These are phyloP conservation scores for Colletotrichum incanum DNA, from an alignment of 2,329 filamentous ascomycete genomes.

Conservation along the genomic window DNA sequence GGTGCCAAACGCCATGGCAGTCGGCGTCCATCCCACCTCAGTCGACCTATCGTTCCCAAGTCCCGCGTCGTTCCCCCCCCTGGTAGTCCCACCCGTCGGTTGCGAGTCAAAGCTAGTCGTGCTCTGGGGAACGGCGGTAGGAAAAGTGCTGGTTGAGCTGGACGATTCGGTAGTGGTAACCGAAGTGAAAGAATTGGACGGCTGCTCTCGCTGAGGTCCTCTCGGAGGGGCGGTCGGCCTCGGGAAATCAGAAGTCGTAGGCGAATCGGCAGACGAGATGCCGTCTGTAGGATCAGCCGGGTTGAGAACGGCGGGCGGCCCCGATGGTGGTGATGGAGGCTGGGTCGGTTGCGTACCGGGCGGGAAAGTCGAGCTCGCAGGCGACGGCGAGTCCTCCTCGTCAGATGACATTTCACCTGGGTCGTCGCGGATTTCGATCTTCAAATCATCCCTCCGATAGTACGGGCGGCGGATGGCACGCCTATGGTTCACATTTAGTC, in stretches of 20 bases:
- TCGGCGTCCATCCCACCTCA: slow-evolving; percentile 36
- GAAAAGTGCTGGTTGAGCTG: neutral
- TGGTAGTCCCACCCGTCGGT: neutral
- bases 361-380: slow-evolving; percentile 15
- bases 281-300: slow-evolving; percentile 23
- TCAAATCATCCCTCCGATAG: slow-evolving; percentile 20
- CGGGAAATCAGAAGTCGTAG: neutral
- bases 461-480: slow-evolving; percentile 23
- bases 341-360: neutral
- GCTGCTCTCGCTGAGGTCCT: neutral
- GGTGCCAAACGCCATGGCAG: slow-evolving; percentile 40
- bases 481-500: slow-evolving; percentile 5
- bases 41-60: slow-evolving; percentile 14
- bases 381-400: slow-evolving; percentile 39
- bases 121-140: slow-evolving; percentile 17
- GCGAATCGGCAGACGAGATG: slow-evolving; percentile 8
- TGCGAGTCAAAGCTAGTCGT: slow-evolving; percentile 2
- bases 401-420: slow-evolving; percentile 17
- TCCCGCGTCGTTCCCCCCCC: slow-evolving; percentile 28
- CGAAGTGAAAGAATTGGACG: neutral
- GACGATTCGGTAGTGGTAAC: slow-evolving; percentile 11
- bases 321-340: slow-evolving; percentile 14
- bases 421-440: slow-evolving; percentile 31
- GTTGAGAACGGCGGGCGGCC: slow-evolving; percentile 26
- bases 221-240: slow-evolving; percentile 1